These are phyloP conservation scores for Aschersonia sp. DNA, from an alignment of 2,329 filamentous ascomycete genomes.

Conservation along the genomic window DNA sequence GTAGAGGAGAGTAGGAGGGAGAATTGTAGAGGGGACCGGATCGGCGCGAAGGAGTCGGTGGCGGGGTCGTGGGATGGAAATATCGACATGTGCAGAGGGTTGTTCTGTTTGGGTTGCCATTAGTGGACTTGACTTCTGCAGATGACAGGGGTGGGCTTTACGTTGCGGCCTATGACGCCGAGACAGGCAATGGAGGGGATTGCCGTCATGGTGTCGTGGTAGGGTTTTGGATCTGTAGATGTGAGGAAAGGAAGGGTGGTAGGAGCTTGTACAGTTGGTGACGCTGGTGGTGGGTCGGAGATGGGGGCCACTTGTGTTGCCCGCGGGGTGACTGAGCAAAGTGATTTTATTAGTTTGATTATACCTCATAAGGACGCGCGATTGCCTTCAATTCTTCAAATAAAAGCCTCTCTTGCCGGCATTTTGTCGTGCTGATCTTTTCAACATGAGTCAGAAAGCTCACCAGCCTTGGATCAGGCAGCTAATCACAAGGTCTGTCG, in stretches of 20 bases:
- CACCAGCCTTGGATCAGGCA: too few species aligned
- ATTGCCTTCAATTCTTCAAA: too few species aligned
- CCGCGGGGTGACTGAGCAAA: too few species aligned
- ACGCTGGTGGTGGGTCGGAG: neutral
- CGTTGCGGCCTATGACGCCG: constrained; percentile 85
- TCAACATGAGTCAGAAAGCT: too few species aligned
- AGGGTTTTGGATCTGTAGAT: neutral
- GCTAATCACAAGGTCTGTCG: neutral
- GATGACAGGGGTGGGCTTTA: constrained; percentile 23
- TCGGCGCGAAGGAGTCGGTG: constrained; percentile 35
- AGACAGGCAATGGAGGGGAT: constrained; percentile 82
- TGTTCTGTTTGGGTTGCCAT: constrained; percentile 50
- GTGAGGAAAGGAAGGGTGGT: constrained; percentile 1
- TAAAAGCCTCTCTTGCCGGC: too few species aligned
- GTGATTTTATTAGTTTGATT: too few species aligned
- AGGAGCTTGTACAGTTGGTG: neutral
- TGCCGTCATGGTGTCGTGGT: constrained; percentile 39
- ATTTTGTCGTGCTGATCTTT: too few species aligned
- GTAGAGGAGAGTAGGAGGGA: constrained; percentile 82
- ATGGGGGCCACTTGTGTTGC: too few species aligned
- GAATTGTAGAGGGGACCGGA: constrained; percentile 73
- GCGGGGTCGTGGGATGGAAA: constrained; percentile 60
- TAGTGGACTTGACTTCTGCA: too few species aligned
- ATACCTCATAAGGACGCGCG: too few species aligned
- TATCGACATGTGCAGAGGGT: constrained; percentile 83